Base-by-base conservation (phyloP, 768 basidiomycete species). In the Tylopilus subfusipes region DNA sequence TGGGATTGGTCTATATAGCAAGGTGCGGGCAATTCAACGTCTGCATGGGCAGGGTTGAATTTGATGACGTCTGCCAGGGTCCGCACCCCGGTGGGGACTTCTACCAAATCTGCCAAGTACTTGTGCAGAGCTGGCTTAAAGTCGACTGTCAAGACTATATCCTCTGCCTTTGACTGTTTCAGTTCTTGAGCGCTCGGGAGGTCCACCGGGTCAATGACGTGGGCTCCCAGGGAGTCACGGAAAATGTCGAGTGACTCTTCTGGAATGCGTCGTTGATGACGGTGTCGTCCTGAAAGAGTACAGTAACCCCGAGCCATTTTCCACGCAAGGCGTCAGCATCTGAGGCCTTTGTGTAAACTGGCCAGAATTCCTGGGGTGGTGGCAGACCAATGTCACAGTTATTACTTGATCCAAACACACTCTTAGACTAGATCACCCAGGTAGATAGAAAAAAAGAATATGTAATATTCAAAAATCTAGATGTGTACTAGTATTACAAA, bases 171-270 rank as follows among this genome's bases (percentile, higher is more conserved):
- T 0, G 77, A 79, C 3, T 52, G 55, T 24, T 73, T 57, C 27
- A 83, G 71, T 49, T 81, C 81, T 0, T 76, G 69, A 1, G 77
- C 78, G 42, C 79, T 78, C 0, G 84, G 81, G 21, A 86, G 69
- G 57, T 85, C 82, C 1, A 83, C 82, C 0, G 84, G 83, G 61
- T 88, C 85, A 4, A 86, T 72, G 19, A 87, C 68, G 10, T 64
- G 69, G 16, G 78, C 78, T 12, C 78, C 80, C 9, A 78, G 66
- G n/a, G n/a, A n/a, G 2, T 54, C 48, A 31, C 69, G 66, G 38
- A 81, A 67, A 9, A 67, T 63, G 36, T 69, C 70, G 22, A 81
- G 56, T 4, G 76, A 71, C 16, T n/a, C n/a, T 62, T 68, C 14
- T 76, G 65, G 61, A 80, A 80, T 8, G 70, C 63, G 6, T 73